These are phyloP conservation scores for Crithidia mellificae DNA, from an alignment of 208 protist genomes.

Conservation along the genomic window DNA sequence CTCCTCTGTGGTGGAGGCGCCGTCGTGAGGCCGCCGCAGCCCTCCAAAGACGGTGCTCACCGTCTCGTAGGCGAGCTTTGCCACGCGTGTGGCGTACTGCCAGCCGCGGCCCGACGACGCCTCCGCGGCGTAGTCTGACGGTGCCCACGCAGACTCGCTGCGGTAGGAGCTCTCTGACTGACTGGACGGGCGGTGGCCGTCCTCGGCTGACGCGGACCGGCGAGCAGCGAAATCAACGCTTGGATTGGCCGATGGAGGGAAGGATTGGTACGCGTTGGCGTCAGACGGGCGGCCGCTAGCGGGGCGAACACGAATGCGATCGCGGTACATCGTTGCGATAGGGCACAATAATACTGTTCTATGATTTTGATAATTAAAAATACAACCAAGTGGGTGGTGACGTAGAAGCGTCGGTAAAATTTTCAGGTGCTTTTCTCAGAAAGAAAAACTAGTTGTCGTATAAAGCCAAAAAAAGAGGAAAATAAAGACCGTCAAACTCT, in stretches of 20 bases:
- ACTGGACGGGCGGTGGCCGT: not conserved
- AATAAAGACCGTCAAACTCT: too few species aligned
- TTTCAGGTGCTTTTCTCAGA: too few species aligned
- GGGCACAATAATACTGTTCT: not conserved
- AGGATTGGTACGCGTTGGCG: not conserved
- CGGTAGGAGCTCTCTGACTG: constrained; percentile 3
- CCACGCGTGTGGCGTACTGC: constrained; percentile 24
- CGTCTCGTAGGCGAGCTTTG: constrained; percentile 18
- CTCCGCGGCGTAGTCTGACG: not conserved
- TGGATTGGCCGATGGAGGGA: not conserved
- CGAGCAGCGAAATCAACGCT: not conserved
- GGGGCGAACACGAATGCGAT: constrained; percentile 36
- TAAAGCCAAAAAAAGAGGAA: too few species aligned
- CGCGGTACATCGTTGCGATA: constrained; percentile 19
- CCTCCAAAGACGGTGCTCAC: constrained; percentile 27
- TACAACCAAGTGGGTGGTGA: too few species aligned
- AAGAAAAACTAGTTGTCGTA: too few species aligned
- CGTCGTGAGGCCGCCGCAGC: not conserved
- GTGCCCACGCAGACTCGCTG: not conserved
- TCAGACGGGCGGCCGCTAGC: constrained; percentile 4
- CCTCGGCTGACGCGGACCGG: not conserved
- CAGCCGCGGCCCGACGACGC: not conserved
- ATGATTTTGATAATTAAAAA: not conserved
- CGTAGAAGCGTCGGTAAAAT: too few species aligned
- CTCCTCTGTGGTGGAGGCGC: not conserved